Conservation (phyloP, 2,329 filamentous ascomycete genomes). For the Cercospora citrullina region DNA sequence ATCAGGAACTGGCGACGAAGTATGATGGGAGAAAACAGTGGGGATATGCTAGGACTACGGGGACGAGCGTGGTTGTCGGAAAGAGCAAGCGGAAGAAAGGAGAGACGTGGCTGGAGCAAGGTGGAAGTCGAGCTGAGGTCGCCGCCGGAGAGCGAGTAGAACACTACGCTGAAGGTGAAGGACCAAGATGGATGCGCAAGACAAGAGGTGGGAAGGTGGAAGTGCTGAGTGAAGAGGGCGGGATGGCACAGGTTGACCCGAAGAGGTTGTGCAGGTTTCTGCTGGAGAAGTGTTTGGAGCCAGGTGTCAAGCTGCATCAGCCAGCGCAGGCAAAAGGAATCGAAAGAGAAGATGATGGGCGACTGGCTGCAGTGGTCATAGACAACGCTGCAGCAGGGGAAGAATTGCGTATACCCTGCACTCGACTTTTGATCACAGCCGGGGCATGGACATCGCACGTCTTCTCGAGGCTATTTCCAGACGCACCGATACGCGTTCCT, state of each 20-base stretch:
- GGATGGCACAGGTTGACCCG: slow-evolving; percentile 69
- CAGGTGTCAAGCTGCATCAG: slow-evolving; percentile 66
- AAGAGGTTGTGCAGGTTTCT: slow-evolving; percentile 66
- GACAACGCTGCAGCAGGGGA: slow-evolving; percentile 45
- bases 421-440: slow-evolving; percentile 64
- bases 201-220: slow-evolving; percentile 58
- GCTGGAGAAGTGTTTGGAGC: slow-evolving; percentile 55
- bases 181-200: slow-evolving; percentile 61
- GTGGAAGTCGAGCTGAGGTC: slow-evolving; percentile 61
- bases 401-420: slow-evolving; percentile 58
- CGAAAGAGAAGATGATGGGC: slow-evolving; percentile 51
- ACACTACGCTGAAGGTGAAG: slow-evolving; percentile 36
- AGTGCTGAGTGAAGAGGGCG: slow-evolving; percentile 61
- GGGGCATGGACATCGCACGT: slow-evolving; percentile 71
- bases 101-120: slow-evolving; percentile 65
- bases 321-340: slow-evolving; percentile 60
- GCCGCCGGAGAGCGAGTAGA: slow-evolving; percentile 42
- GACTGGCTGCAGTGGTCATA: slow-evolving; percentile 57
- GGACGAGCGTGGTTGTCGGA: slow-evolving; percentile 55
- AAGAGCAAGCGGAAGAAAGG: slow-evolving; percentile 28
- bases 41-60: slow-evolving; percentile 61
- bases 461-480: slow-evolving; percentile 65
- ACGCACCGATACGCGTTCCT: slow-evolving; percentile 54
- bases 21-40: slow-evolving; percentile 59
- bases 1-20: slow-evolving; percentile 62